Conservation (phyloP, 257 asterid species). For the Solanum habrochaites region DNA sequence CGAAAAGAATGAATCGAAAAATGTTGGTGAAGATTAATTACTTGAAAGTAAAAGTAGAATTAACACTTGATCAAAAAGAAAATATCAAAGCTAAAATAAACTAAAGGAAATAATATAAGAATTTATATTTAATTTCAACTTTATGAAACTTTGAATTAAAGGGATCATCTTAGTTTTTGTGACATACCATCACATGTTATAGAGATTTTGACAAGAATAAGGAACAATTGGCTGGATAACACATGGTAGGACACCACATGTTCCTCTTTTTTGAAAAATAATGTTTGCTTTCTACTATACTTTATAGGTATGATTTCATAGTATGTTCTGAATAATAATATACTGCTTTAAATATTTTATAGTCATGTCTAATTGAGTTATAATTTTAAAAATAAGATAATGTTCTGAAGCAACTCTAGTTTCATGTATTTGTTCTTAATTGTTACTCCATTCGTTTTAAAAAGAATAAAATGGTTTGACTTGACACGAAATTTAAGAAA, state of each 20-base stretch:
- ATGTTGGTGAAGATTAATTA: background rate
- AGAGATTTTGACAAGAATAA: background rate
- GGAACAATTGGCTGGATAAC: background rate
- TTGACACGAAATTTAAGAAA: too few species aligned
- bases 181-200: background rate
- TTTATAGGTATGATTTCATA: background rate
- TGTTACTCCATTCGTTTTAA: fast-evolving
- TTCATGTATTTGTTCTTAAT: background rate
- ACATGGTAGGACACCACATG: background rate
- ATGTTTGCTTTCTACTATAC: background rate
- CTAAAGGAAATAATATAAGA: background rate
- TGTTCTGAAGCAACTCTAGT: background rate
- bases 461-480: too few species aligned
- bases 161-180: background rate
- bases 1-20: background rate
- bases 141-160: background rate
- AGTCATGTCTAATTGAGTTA: background rate
- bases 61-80: background rate
- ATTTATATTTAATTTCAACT: background rate
- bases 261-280: background rate
- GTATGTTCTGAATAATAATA: background rate
- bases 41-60: background rate
- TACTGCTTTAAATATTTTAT: background rate
- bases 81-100: too few species aligned
- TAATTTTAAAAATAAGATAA: background rate